Percentiles rank a stretch among this genome's conserved stretches.
Evolutionary conservation across 257 asterid genomes (phyloP).

Genomic region (Paraleonurus japonicus): DNA sequence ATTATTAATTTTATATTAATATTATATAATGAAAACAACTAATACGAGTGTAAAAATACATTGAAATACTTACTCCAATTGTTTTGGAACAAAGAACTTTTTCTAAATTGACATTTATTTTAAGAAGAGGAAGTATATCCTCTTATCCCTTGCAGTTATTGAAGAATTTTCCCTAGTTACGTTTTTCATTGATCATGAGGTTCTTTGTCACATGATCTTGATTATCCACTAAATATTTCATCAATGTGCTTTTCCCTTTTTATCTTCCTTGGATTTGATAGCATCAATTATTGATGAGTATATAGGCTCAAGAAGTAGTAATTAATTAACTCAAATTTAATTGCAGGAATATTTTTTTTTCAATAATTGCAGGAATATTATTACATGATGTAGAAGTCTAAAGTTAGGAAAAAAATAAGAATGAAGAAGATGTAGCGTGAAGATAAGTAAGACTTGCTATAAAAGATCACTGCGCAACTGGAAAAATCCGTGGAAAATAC

Average conservation of each 20-base stretch:
- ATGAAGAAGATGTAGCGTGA: background rate
- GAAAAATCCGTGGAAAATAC: background rate
- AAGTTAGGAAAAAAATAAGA: background rate
- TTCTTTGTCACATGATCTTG: slow-evolving; percentile 15
- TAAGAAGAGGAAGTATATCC: too few species aligned
- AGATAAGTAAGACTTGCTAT: background rate
- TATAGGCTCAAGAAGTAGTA: background rate
- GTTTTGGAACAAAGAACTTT: too few species aligned
- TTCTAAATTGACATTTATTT: too few species aligned
- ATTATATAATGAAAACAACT: too few species aligned
- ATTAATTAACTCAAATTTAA: background rate
- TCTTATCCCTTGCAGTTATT: too few species aligned
- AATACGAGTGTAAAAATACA: too few species aligned
- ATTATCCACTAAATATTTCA: background rate
- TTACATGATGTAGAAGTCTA: too few species aligned
- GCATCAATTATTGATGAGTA: slow-evolving; percentile 17
- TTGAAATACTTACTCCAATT: too few species aligned
- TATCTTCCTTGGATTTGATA: background rate
- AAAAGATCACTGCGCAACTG: too few species aligned
- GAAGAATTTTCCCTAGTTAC: too few species aligned
- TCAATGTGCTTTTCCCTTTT: slow-evolving; percentile 12
- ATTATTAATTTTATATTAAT: too few species aligned
- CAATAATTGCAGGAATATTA: background rate
- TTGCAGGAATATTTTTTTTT: background rate
- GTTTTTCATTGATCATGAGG: background rate